Conservation (phyloP, 352 stramenopile species). For the Globisporangium viniferum region DNA sequence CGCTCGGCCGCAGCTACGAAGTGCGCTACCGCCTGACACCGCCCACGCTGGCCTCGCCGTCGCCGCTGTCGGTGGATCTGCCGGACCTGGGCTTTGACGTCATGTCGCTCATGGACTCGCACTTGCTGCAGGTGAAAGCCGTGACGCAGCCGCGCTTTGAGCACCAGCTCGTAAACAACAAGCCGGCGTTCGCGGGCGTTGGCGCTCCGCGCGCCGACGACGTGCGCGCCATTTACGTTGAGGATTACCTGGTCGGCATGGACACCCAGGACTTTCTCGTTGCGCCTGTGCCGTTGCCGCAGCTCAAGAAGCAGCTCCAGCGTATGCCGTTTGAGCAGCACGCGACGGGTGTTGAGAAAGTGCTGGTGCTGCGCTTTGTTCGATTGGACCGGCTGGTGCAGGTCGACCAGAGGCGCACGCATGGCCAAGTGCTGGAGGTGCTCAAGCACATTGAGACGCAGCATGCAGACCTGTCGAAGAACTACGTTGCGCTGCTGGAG, state of each 20-base stretch:
- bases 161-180: constrained; percentile 26
- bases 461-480: constrained; percentile 26
- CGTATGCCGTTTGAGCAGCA: constrained; percentile 11
- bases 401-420: constrained; percentile 36
- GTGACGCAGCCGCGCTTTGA: constrained; percentile 37
- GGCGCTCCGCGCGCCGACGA: constrained; percentile 27
- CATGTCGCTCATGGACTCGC: constrained; percentile 37
- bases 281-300: constrained; percentile 33
- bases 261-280: constrained; percentile 53
- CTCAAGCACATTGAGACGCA: constrained; percentile 42
- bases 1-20: constrained; percentile 51
- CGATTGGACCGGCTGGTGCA: constrained; percentile 38
- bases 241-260: constrained; percentile 90
- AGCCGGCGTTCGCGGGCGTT: constrained; percentile 15
- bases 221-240: constrained; percentile 88
- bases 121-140: constrained; percentile 51
- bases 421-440: constrained; percentile 43
- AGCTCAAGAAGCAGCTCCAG: constrained; percentile 41
- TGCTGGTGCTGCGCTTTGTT: constrained; percentile 57
- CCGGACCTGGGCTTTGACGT: constrained; percentile 45
- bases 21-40: constrained; percentile 45
- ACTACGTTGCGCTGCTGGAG: constrained; percentile 39
- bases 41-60: neutral
- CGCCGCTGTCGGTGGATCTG: constrained; percentile 15
- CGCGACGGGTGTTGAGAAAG: constrained; percentile 14